Evolutionary conservation across 305 asterid genomes (phyloP).

Genomic region (Withania somnifera): DNA sequence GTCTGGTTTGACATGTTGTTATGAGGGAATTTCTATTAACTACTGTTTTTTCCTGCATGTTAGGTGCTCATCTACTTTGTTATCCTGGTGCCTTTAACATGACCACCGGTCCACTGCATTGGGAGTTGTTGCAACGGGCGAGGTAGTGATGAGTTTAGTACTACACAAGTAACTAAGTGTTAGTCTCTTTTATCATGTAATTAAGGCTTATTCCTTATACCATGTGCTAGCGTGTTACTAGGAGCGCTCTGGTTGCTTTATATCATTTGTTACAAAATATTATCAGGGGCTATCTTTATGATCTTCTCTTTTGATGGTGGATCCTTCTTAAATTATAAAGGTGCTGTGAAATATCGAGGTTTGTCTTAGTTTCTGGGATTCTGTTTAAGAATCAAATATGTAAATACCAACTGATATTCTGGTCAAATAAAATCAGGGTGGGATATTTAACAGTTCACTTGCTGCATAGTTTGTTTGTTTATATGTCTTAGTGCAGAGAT

Average conservation of each 20-base stretch:
- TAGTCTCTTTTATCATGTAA: not conserved
- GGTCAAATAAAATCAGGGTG: not conserved
- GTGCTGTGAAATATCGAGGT: not conserved
- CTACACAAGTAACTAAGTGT: not conserved
- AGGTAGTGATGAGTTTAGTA: slow-evolving; percentile 33
- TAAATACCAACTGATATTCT: not conserved
- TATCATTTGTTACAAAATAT: not conserved
- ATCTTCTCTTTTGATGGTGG: not conserved
- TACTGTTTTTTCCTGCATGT: slow-evolving; percentile 9
- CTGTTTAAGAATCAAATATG: not conserved
- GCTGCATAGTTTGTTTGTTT: not conserved
- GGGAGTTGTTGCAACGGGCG: slow-evolving; percentile 88
- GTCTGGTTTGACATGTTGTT: not conserved
- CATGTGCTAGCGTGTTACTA: not conserved
- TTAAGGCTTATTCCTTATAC: not conserved
- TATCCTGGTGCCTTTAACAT: slow-evolving; percentile 93
- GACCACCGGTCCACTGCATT: slow-evolving; percentile 90
- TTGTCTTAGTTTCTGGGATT: not conserved
- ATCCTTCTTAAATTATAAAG: not conserved
- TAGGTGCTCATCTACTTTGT: slow-evolving; percentile 88
- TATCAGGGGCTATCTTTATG: not conserved
- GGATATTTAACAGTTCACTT: not conserved
- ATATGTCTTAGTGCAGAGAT: not conserved
- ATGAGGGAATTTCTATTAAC: not conserved
- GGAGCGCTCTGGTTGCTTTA: not conserved